Percentiles rank a stretch among this genome's conserved stretches.
phyloP scores from a whole-genome alignment of 2,329 filamentous ascomycete species.

The Beauveria brongniartii region DNA sequence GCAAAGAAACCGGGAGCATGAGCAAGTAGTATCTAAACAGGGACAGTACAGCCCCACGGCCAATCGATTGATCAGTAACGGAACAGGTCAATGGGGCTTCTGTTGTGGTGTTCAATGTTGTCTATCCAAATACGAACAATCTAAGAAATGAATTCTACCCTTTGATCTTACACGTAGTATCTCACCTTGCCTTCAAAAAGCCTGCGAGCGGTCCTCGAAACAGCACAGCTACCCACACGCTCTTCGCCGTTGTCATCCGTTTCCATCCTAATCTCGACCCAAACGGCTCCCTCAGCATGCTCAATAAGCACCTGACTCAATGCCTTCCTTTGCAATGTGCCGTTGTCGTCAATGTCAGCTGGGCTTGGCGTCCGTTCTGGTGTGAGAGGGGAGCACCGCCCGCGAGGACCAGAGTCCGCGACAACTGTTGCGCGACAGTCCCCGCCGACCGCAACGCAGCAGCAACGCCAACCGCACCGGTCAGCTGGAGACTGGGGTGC shows the following conservation, averaged over 20 bases:
- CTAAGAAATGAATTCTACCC: too few species aligned
- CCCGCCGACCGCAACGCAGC: slow-evolving; percentile 34
- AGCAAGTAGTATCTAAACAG: too few species aligned
- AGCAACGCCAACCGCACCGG: slow-evolving; percentile 39
- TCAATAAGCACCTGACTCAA: background rate
- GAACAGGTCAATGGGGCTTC: too few species aligned
- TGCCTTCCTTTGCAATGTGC: background rate
- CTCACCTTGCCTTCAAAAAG: slow-evolving; percentile 24
- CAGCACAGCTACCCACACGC: slow-evolving; percentile 19
- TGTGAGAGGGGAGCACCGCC: slow-evolving; percentile 10
- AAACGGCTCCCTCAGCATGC: background rate
- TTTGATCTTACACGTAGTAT: slow-evolving; percentile 16
- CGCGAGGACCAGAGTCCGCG: background rate
- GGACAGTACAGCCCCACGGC: too few species aligned
- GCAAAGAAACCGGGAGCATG: too few species aligned
- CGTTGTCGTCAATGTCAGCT: background rate
- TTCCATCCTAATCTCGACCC: slow-evolving; percentile 14
- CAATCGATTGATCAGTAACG: too few species aligned
- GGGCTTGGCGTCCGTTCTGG: slow-evolving; percentile 15
- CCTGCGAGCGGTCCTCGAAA: slow-evolving; percentile 24
- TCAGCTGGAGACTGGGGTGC: slow-evolving; percentile 45
- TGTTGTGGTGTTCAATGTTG: too few species aligned
- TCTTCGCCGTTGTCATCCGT: slow-evolving; percentile 13
- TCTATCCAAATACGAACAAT: too few species aligned
- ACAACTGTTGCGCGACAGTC: slow-evolving; percentile 27